Percentiles rank a stretch among this genome's conserved stretches.
Evolutionary conservation across 2,329 filamentous ascomycete genomes (phyloP).

Genomic region (Grosmannia huntii): DNA sequence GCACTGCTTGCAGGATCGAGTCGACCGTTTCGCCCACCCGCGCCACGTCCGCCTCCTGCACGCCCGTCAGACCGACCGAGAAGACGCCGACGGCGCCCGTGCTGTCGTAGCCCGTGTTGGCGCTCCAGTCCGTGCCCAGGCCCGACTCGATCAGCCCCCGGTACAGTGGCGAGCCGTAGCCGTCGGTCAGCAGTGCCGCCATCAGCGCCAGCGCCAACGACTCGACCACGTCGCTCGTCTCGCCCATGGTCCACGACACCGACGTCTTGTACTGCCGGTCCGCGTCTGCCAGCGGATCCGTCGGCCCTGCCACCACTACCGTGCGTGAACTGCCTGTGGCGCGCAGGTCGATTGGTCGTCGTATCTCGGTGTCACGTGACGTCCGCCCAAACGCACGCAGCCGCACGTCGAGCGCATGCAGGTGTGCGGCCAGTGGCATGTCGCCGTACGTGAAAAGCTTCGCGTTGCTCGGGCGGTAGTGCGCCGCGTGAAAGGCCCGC

Average conservation of each 20-base stretch:
- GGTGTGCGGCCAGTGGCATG: slow-evolving; percentile 71
- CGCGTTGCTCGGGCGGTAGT: slow-evolving; percentile 96
- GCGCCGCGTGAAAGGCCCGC: slow-evolving; percentile 73
- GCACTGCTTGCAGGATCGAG: slow-evolving; percentile 56
- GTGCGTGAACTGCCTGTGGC: slow-evolving; percentile 43
- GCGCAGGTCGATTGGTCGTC: slow-evolving; percentile 57
- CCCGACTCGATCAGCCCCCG: slow-evolving; percentile 78
- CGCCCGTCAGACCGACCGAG: slow-evolving; percentile 83
- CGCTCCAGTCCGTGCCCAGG: slow-evolving; percentile 84
- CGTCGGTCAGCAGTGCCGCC: slow-evolving; percentile 76
- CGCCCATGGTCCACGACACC: slow-evolving; percentile 80
- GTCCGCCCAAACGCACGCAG: slow-evolving; percentile 63
- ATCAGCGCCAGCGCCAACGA: slow-evolving; percentile 77
- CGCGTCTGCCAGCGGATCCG: slow-evolving; percentile 74
- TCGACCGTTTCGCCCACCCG: slow-evolving; percentile 65
- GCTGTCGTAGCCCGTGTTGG: slow-evolving; percentile 83
- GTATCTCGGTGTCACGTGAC: slow-evolving; percentile 53
- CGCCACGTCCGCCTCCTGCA: slow-evolving; percentile 64
- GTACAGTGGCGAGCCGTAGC: slow-evolving; percentile 90
- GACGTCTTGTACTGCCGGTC: slow-evolving; percentile 91
- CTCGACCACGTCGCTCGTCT: slow-evolving; percentile 71
- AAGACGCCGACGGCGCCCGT: slow-evolving; percentile 70
- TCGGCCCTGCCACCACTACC: slow-evolving; percentile 64
- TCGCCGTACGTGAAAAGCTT: slow-evolving; percentile 94
- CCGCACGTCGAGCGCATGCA: slow-evolving; percentile 64